Evolutionary conservation across 2,329 filamentous ascomycete genomes (phyloP).

Genomic region (Curvularia sp.): DNA sequence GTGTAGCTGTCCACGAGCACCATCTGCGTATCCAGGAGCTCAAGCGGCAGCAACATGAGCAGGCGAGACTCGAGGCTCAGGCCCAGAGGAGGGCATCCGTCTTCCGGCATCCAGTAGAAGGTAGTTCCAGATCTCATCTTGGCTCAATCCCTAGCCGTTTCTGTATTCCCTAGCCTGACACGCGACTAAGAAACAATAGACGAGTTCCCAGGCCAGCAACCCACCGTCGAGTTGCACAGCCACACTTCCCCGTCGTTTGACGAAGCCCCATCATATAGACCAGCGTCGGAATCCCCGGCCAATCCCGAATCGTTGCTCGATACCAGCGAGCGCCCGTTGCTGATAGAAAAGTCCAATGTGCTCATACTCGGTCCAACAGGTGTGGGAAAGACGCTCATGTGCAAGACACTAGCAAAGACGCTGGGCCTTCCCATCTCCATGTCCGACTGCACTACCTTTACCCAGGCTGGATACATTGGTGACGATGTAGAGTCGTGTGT

Average conservation of each 20-base stretch:
- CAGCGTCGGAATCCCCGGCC: constrained; percentile 30
- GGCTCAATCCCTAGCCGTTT: constrained; percentile 4
- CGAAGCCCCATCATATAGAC: constrained; percentile 30
- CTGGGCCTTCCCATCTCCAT: constrained; percentile 96
- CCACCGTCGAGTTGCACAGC: constrained; percentile 53
- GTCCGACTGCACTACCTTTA: constrained; percentile 94
- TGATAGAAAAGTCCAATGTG: constrained; percentile 95
- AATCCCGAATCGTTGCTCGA: constrained; percentile 59
- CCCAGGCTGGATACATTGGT: constrained; percentile 95
- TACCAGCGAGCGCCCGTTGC: constrained; percentile 61
- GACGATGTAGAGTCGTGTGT: constrained; percentile 98
- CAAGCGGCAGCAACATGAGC: constrained; percentile 78
- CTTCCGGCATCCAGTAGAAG: constrained; percentile 78
- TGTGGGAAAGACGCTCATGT: constrained; percentile 95
- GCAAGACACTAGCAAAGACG: constrained; percentile 87
- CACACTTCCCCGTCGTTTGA: constrained; percentile 23
- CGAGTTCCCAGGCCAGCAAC: constrained; percentile 68
- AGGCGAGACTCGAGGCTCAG: constrained; percentile 75
- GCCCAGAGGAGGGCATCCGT: constrained; percentile 72
- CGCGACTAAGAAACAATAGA: constrained; percentile 54
- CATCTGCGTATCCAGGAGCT: constrained; percentile 85
- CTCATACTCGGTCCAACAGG: constrained; percentile 90
- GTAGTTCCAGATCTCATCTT: constrained; percentile 51
- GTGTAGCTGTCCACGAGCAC: constrained; percentile 94
- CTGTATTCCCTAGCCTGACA: constrained; percentile 9